phyloP scores from a whole-genome alignment of 2,329 filamentous ascomycete species.

The Trichophyton benhamiae region DNA sequence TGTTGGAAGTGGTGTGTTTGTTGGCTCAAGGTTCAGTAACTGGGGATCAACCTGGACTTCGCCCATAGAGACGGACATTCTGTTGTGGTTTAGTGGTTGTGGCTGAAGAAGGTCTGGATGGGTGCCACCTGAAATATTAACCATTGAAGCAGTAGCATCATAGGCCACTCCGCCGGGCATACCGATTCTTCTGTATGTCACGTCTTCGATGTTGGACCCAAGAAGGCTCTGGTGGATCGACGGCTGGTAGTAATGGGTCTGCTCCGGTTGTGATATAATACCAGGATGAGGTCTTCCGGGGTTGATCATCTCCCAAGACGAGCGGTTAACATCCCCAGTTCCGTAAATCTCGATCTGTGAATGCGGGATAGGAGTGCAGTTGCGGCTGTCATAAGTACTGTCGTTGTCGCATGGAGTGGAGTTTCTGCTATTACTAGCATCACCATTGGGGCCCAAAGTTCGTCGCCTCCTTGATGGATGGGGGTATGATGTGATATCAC shows the following conservation, averaged over 20 bases:
- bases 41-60: constrained; percentile 32
- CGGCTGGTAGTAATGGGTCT: constrained; percentile 43
- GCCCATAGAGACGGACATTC: constrained; percentile 18
- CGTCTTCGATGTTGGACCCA: constrained; percentile 28
- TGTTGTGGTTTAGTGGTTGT: constrained; percentile 17
- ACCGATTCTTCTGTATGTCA: constrained; percentile 31
- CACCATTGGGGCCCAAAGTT: constrained; percentile 19
- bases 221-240: constrained; percentile 32
- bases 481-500: constrained; percentile 15
- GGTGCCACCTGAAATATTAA: constrained; percentile 31
- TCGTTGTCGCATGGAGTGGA: constrained; percentile 25
- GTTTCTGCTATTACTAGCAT: constrained; percentile 23
- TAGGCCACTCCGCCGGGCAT: constrained; percentile 22
- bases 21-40: constrained; percentile 24
- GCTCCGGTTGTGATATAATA: constrained; percentile 34
- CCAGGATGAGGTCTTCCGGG: constrained; percentile 38
- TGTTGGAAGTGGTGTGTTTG: constrained; percentile 12
- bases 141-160: constrained; percentile 23
- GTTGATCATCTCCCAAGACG: constrained; percentile 42
- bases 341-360: constrained; percentile 8
- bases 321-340: constrained; percentile 23
- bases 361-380: constrained; percentile 12
- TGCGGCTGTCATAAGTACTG: constrained; percentile 13
- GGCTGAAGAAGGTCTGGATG: constrained; percentile 33
- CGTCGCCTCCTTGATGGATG: constrained; percentile 15